Conservation (phyloP, 2,329 filamentous ascomycete species). For the Huntiella bhutanensis region DNA sequence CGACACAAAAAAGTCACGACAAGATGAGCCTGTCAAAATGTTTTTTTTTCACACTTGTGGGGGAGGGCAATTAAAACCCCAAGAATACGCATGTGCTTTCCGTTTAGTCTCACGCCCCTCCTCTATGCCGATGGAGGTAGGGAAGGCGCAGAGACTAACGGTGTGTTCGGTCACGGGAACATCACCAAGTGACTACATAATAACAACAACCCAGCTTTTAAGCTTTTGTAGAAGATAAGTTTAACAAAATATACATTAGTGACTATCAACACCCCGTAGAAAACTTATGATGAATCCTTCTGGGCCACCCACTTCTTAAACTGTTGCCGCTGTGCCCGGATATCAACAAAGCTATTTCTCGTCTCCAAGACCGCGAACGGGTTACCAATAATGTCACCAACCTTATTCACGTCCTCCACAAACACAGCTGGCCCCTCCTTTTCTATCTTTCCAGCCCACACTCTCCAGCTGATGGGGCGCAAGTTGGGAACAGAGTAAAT, state of each 20-base stretch:
- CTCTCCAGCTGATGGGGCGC: constrained; percentile 67
- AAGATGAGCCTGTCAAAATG: too few relatives aligned
- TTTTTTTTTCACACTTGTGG: too few relatives aligned
- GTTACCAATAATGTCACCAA: constrained; percentile 54
- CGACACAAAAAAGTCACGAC: too few relatives aligned
- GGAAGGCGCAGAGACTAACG: not conserved
- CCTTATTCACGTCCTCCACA: constrained; percentile 48
- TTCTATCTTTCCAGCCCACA: constrained; percentile 73
- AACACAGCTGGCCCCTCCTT: constrained; percentile 37
- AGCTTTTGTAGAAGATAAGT: too few relatives aligned
- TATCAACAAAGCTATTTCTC: constrained; percentile 69
- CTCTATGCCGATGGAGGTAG: too few relatives aligned
- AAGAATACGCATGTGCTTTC: too few relatives aligned
- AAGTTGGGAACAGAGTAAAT: constrained; percentile 60
- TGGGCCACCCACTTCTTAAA: constrained; percentile 56
- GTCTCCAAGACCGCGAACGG: constrained; percentile 66
- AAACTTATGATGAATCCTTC: constrained; percentile 5
- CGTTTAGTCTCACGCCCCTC: too few relatives aligned
- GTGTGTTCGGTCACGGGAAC: not conserved
- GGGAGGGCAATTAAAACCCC: too few relatives aligned
- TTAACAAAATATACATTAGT: not conserved
- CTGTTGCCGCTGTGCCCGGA: constrained; percentile 60
- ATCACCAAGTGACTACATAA: not conserved
- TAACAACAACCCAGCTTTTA: too few relatives aligned
- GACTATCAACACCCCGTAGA: not conserved